Evolutionary conservation across 164 flowering plant species (phyloP).

Genomic region (Santalum album): DNA sequence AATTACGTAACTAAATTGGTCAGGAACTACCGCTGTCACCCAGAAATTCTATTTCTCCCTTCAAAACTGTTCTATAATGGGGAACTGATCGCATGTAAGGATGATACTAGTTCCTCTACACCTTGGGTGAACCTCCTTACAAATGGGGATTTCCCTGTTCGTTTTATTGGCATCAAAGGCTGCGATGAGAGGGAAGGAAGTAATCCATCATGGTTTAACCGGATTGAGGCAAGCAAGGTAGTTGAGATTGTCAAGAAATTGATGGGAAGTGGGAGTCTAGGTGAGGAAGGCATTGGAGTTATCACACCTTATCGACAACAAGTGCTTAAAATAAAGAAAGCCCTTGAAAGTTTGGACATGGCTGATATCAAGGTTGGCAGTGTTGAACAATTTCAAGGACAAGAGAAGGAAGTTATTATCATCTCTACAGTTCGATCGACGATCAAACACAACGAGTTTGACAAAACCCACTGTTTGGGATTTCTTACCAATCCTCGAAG

Average conservation of each 20-base stretch:
- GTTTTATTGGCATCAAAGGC: slow-evolving; percentile 83
- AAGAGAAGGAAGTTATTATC: slow-evolving; percentile 72
- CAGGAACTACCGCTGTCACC: slow-evolving; percentile 78
- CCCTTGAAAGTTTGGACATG: slow-evolving; percentile 49
- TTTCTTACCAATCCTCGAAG: slow-evolving; percentile 90
- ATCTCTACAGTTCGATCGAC: slow-evolving; percentile 94
- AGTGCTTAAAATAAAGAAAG: slow-evolving; percentile 58
- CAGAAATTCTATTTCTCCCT: slow-evolving; percentile 65
- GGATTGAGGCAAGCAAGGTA: slow-evolving; percentile 84
- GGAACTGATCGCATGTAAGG: slow-evolving; percentile 65
- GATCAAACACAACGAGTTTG: slow-evolving; percentile 74
- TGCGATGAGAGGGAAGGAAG: slow-evolving; percentile 93
- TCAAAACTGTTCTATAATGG: slow-evolving; percentile 73
- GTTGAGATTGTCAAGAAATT: slow-evolving; percentile 52
- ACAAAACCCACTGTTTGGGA: slow-evolving; percentile 60
- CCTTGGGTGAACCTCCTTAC: slow-evolving; percentile 43
- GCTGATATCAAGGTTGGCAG: slow-evolving; percentile 74
- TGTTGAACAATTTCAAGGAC: slow-evolving; percentile 97
- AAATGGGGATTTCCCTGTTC: slow-evolving; percentile 62
- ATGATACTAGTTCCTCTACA: slow-evolving; percentile 19
- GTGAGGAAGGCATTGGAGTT: slow-evolving; percentile 67
- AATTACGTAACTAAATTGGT: slow-evolving; percentile 65
- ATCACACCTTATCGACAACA: slow-evolving; percentile 94
- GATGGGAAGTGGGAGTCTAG: slow-evolving; percentile 21
- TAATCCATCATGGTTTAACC: slow-evolving; percentile 97